Evolutionary conservation across 2,329 filamentous ascomycete genomes (phyloP).

Genomic region (Helicocarpus griseus): DNA sequence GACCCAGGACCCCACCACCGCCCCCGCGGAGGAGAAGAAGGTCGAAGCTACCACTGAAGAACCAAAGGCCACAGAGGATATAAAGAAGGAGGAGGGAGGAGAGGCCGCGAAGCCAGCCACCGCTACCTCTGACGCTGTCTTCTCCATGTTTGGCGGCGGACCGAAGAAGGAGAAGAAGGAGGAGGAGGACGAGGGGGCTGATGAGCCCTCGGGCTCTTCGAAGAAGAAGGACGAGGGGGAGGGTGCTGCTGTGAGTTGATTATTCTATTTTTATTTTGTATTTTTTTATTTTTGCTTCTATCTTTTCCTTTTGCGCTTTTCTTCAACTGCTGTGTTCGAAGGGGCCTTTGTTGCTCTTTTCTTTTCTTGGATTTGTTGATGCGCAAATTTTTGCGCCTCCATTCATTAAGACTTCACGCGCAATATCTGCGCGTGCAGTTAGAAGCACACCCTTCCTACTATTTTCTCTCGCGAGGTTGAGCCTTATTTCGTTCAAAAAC

Average conservation of each 20-base stretch:
- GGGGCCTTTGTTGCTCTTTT: too few species aligned
- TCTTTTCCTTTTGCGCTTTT: background rate
- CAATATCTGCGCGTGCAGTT: too few species aligned
- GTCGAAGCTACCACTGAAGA: conserved; percentile 20
- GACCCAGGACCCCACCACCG: conserved; percentile 35
- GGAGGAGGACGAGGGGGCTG: conserved; percentile 62
- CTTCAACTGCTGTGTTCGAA: background rate
- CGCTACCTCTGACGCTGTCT: conserved; percentile 53
- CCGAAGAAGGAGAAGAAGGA: conserved; percentile 95
- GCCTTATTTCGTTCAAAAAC: too few species aligned
- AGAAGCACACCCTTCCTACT: too few species aligned
- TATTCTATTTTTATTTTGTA: conserved; percentile 4
- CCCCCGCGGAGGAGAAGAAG: conserved; percentile 24
- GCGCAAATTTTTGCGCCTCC: too few species aligned
- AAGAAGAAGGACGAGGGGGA: conserved; percentile 59
- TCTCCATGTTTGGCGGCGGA: conserved; percentile 98
- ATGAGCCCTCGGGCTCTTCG: conserved; percentile 80
- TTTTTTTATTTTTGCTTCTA: conserved; percentile 1
- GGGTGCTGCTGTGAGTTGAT: conserved; percentile 43
- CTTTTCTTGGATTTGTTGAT: too few species aligned
- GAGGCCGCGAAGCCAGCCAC: conserved; percentile 22
- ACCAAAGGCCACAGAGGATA: conserved; percentile 15
- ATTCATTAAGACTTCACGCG: too few species aligned
- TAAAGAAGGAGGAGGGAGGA: background rate
- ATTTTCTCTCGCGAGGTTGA: too few species aligned